A percentile compares a stretch with the other conserved stretches of the same genome.
phyloP scores from a whole-genome alignment of 2,329 filamentous ascomycete genomes.

The Pseudovirgaria hyperparasitica region DNA sequence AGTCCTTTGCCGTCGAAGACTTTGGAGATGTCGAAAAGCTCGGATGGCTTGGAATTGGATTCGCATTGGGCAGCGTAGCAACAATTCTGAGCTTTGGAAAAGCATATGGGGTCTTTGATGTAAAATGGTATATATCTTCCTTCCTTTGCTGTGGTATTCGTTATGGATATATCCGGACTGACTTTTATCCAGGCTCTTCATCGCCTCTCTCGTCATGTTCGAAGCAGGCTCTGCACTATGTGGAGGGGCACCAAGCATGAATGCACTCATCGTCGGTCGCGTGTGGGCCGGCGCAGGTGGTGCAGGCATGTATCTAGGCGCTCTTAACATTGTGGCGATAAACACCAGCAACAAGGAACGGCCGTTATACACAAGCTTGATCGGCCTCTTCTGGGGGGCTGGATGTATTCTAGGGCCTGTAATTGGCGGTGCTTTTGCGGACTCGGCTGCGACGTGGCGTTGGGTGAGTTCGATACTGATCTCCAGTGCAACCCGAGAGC shows the following conservation, averaged over 20 bases:
- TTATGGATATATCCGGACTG: slow-evolving; percentile 6
- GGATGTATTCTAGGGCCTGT: slow-evolving; percentile 17
- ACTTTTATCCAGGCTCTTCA: slow-evolving; percentile 10
- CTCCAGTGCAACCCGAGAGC: slow-evolving; percentile 1
- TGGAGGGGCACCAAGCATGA: slow-evolving; percentile 15
- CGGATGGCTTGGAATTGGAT: slow-evolving; percentile 18
- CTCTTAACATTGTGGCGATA: slow-evolving; percentile 5
- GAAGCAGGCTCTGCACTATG: slow-evolving; percentile 16
- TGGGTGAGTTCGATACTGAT: slow-evolving; percentile 9
- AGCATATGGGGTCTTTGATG: slow-evolving; percentile 2
- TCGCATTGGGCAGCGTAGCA: slow-evolving; percentile 12
- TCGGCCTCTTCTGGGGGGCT: slow-evolving; percentile 13
- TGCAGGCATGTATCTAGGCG: slow-evolving; percentile 17
- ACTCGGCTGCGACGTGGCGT: slow-evolving; percentile 14
- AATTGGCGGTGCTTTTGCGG: slow-evolving; percentile 18
- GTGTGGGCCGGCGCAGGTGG: slow-evolving; percentile 18
- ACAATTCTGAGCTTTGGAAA: slow-evolving; percentile 3
- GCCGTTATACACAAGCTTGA: slow-evolving; percentile 7
- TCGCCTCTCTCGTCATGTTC: slow-evolving; percentile 12
- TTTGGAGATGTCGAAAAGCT: slow-evolving; percentile 16
- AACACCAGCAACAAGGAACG: slow-evolving; percentile 7
- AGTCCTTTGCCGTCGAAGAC: slow-evolving; percentile 12
- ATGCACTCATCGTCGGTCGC: slow-evolving; percentile 17
- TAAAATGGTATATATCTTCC: slow-evolving; percentile 1
- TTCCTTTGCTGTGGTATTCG: background rate